Evolutionary conservation across 495 filamentous ascomycete species (phyloP).

Genomic region (Tetracladium marchalianum): DNA sequence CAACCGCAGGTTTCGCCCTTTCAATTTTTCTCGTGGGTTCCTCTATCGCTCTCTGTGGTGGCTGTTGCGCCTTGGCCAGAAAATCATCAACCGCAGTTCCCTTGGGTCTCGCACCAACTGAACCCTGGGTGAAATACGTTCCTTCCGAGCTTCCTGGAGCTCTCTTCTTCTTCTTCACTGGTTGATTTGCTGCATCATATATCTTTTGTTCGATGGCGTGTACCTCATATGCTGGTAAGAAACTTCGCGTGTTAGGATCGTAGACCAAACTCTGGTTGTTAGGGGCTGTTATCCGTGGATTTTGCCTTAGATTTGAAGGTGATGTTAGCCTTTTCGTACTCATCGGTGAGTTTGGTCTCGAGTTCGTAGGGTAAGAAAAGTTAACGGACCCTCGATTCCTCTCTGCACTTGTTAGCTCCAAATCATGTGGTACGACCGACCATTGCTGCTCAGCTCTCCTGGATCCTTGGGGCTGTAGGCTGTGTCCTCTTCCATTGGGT

Average conservation of each 20-base stretch:
- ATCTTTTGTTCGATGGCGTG: conserved; percentile 28
- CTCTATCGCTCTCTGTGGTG: neutral
- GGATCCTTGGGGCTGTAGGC: conserved; percentile 25
- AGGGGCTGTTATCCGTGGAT: conserved; percentile 6
- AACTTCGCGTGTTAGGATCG: conserved; percentile 47
- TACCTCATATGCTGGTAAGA: conserved; percentile 32
- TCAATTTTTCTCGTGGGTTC: neutral
- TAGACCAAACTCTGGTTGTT: conserved; percentile 35
- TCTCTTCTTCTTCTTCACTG: conserved; percentile 45
- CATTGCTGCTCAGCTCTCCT: conserved; percentile 11
- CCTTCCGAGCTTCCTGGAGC: conserved; percentile 30
- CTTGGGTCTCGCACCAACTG: conserved; percentile 25
- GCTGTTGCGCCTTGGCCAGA: conserved; percentile 4
- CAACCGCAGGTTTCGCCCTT: neutral
- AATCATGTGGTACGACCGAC: conserved; percentile 15
- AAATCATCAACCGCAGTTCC: conserved; percentile 22
- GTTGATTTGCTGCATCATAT: conserved; percentile 35
- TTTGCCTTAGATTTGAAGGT: conserved; percentile 16
- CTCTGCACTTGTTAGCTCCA: conserved; percentile 25
- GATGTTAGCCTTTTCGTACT: conserved; percentile 19
- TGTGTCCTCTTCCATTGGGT: conserved; percentile 29
- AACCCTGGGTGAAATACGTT: conserved; percentile 31
- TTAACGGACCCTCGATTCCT: conserved; percentile 66
- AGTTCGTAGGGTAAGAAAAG: conserved; percentile 72
- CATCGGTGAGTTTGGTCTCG: conserved; percentile 21